These are phyloP conservation scores for Picea engelmannii DNA, from an alignment of 83 land plant species.

Conservation along the genomic window DNA sequence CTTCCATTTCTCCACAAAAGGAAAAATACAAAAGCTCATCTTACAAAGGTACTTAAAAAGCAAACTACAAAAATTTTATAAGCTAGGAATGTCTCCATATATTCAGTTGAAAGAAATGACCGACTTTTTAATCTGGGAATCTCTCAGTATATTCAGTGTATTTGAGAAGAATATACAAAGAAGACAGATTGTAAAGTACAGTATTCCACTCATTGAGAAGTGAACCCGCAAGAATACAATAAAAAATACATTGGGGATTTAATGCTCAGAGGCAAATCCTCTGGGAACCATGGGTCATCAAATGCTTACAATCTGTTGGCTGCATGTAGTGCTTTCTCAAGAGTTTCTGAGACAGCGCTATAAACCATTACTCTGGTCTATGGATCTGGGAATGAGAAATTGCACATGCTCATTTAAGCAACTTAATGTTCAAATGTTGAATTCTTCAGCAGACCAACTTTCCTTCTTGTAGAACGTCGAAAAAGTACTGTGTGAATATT, in stretches of 20 bases:
- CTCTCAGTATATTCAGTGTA: constrained; percentile 3
- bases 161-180: background rate
- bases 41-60: background rate
- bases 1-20: background rate
- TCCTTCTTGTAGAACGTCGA: background rate
- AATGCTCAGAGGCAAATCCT: constrained; percentile 7
- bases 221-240: constrained; percentile 10
- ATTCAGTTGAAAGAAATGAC: background rate
- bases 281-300: background rate
- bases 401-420: background rate
- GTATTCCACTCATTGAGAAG: background rate
- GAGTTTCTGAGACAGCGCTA: background rate
- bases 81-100: background rate
- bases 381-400: constrained; percentile 8
- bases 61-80: too few species aligned
- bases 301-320: background rate
- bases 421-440: background rate
- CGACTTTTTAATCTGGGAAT: background rate
- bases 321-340: background rate
- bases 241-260: constrained; percentile 8
- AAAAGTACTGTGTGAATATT: background rate
- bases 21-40: background rate
- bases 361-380: background rate
- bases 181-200: background rate
- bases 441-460: background rate